These are phyloP conservation scores for Fraxinus angustifolia DNA, from an alignment of 305 asterid species.

Conservation along the genomic window DNA sequence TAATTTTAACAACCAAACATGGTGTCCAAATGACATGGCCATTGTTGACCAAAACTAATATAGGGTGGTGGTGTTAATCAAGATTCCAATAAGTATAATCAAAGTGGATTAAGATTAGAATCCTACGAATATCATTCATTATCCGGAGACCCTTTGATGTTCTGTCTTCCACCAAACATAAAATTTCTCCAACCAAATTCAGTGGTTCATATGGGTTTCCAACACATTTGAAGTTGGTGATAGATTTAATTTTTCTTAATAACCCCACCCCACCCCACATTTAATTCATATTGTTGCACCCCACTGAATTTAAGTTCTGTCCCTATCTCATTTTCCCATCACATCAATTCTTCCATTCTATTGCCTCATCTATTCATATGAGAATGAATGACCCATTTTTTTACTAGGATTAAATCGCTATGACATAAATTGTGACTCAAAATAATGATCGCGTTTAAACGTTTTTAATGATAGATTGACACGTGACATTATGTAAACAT, in stretches of 20 bases:
- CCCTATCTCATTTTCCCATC: conserved; percentile 31
- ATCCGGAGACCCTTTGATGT: conserved; percentile 10
- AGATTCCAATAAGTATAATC: conserved; percentile 31
- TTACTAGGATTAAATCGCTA: too few relatives aligned
- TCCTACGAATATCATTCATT: conserved; percentile 5
- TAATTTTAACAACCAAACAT: neutral
- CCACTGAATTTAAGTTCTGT: conserved; percentile 26
- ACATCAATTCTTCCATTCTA: conserved; percentile 12
- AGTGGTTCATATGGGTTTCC: conserved; percentile 26
- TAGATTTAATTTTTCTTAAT: conserved; percentile 22
- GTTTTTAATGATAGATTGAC: too few relatives aligned
- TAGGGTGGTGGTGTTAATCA: conserved; percentile 35
- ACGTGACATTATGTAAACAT: too few relatives aligned
- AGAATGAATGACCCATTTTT: too few relatives aligned
- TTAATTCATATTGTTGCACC: conserved; percentile 6
- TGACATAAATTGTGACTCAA: too few relatives aligned
- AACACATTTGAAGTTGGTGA: conserved; percentile 37
- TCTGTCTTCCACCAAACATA: conserved; percentile 24
- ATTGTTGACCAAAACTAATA: neutral
- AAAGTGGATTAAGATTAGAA: conserved; percentile 20
- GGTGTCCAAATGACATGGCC: conserved; percentile 16
- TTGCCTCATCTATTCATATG: too few relatives aligned
- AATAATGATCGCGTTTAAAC: too few relatives aligned
- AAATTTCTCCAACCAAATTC: conserved; percentile 7
- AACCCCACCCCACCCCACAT: conserved; percentile 26